These are phyloP conservation scores for Colletotrichum viniferum DNA, from an alignment of 2,329 filamentous ascomycete genomes.

Conservation along the genomic window DNA sequence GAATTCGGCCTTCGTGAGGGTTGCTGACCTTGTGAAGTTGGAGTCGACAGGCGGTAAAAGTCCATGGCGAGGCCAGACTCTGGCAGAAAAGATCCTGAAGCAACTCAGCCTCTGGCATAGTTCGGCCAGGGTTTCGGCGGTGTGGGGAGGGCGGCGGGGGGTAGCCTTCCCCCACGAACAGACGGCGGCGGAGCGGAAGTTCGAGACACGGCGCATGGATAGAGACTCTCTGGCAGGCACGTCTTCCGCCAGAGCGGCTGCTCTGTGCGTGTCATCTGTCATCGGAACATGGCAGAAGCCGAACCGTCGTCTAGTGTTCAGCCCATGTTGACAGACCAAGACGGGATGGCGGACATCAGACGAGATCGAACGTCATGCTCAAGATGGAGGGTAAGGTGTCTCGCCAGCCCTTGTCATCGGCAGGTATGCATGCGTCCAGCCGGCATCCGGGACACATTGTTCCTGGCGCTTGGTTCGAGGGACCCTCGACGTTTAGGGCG, in stretches of 20 bases:
- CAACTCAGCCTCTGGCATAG: background rate
- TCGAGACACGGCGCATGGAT: background rate
- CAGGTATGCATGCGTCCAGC: background rate
- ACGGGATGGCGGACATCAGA: background rate
- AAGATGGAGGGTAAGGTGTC: background rate
- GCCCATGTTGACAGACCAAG: background rate
- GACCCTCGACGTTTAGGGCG: background rate
- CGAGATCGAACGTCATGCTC: background rate
- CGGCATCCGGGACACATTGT: background rate
- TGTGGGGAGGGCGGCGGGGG: background rate
- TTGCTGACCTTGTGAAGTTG: background rate
- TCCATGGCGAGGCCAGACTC: background rate
- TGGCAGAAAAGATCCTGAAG: background rate
- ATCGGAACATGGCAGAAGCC: background rate
- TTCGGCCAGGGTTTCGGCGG: background rate
- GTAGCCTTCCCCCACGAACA: background rate
- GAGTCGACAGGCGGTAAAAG: background rate
- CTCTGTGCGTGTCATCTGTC: background rate
- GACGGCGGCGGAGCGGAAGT: background rate
- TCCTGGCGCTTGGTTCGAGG: background rate
- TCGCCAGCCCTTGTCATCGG: background rate
- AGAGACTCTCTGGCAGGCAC: background rate
- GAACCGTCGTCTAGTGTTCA: background rate
- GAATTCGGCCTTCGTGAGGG: background rate
- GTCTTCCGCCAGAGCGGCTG: background rate